Evolutionary conservation across 73 alveolate species (phyloP).

Genomic region (Paramecium sonneborni): DNA sequence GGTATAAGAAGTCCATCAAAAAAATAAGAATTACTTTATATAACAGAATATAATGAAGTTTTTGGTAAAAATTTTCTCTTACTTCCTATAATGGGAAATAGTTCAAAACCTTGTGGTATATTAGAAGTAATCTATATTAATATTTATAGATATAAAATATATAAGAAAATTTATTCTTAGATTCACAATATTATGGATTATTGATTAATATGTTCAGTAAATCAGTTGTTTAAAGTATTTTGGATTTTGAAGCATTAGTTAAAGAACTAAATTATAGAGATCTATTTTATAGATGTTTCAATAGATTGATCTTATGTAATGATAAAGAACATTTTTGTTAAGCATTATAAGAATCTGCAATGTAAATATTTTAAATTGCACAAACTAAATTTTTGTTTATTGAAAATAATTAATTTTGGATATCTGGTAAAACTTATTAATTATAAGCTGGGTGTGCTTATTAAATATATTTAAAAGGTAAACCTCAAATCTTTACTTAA

Average conservation of each 20-base stretch:
- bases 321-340: background rate
- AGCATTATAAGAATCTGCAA: background rate
- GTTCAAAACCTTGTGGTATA: slow-evolving; percentile 18
- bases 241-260: slow-evolving; percentile 25
- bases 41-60: slow-evolving; percentile 10
- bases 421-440: background rate
- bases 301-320: background rate
- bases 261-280: slow-evolving; percentile 39
- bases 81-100: slow-evolving; percentile 33
- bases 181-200: slow-evolving; percentile 48
- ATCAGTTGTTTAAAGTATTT: slow-evolving; percentile 11
- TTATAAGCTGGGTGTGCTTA: slow-evolving; percentile 43
- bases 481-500: slow-evolving; percentile 3
- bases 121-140: background rate
- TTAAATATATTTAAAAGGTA: background rate
- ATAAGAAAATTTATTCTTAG: background rate
- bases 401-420: background rate
- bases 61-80: slow-evolving; percentile 11
- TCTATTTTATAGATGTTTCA: slow-evolving; percentile 12
- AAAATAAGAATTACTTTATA: slow-evolving; percentile 23
- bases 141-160: slow-evolving; percentile 10
- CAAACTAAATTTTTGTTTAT: background rate
- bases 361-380: slow-evolving; percentile 6
- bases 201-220: slow-evolving; percentile 38
- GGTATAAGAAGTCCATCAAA: slow-evolving; percentile 36